Conservation (phyloP, 148 eudicot genomes). For the Suaeda aralocaspica region DNA sequence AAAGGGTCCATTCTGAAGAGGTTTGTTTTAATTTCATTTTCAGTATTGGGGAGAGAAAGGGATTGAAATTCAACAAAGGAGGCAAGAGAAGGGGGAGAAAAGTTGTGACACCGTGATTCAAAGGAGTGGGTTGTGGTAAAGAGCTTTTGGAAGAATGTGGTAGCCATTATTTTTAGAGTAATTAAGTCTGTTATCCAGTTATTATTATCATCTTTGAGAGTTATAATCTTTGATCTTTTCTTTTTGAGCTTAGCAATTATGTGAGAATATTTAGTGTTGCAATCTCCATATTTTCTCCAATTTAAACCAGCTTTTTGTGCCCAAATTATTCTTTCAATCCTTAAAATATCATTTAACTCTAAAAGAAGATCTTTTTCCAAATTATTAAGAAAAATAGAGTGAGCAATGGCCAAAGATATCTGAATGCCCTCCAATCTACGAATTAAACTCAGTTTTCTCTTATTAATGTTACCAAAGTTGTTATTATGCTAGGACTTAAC, state of each 20-base stretch:
- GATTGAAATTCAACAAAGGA: too few species aligned
- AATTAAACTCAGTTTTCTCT: not conserved
- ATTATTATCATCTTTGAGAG: not conserved
- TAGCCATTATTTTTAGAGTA: not conserved
- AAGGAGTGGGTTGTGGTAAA: not conserved
- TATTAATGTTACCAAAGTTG: not conserved
- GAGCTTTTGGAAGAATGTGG: not conserved
- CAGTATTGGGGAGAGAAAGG: too few species aligned
- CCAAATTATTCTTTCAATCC: not conserved
- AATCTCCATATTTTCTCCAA: not conserved
- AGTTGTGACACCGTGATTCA: too few species aligned
- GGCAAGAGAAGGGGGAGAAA: too few species aligned
- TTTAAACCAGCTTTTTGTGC: not conserved
- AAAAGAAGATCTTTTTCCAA: not conserved
- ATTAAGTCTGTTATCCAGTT: not conserved
- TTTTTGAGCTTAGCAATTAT: not conserved
- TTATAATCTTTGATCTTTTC: not conserved
- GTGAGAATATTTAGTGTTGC: not conserved
- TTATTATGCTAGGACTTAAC: not conserved
- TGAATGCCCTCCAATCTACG: not conserved
- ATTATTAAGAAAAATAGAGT: not conserved
- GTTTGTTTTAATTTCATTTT: too few species aligned
- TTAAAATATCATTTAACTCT: not conserved
- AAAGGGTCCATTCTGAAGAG: not conserved
- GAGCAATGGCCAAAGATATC: not conserved